Evolutionary conservation across 352 stramenopile genomes (phyloP).

Genomic region (Halophytophthora polymorphica): DNA sequence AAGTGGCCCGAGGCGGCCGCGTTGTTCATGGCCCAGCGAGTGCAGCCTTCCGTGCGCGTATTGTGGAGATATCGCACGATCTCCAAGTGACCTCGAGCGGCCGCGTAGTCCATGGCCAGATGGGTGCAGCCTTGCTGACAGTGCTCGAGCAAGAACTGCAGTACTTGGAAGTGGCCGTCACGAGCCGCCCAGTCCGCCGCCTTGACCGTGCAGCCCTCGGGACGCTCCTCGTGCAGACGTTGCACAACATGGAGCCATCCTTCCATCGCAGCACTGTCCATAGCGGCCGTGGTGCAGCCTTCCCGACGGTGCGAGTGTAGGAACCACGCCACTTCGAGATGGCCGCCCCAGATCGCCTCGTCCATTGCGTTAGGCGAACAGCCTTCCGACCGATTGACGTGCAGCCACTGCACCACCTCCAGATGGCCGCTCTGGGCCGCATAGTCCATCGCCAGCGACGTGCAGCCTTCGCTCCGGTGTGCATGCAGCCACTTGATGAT

Average conservation of each 20-base stretch:
- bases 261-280: slow-evolving; percentile 12
- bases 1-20: slow-evolving; percentile 14
- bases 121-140: slow-evolving; percentile 10
- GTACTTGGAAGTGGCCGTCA: slow-evolving; percentile 13
- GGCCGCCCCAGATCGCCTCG: slow-evolving; percentile 7
- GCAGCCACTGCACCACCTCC: too few relatives aligned
- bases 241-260: slow-evolving; percentile 9
- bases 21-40: slow-evolving; percentile 14
- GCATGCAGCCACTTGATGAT: slow-evolving; percentile 17
- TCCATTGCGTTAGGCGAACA: slow-evolving; percentile 12
- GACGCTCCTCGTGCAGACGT: slow-evolving; percentile 12
- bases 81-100: slow-evolving; percentile 12
- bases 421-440: too few relatives aligned
- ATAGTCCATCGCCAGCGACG: too few relatives aligned
- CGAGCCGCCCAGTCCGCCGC: slow-evolving; percentile 16
- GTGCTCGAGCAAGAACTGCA: slow-evolving; percentile 15
- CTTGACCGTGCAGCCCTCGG: slow-evolving; percentile 10
- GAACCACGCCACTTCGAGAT: slow-evolving; percentile 13
- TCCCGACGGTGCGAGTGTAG: too few relatives aligned
- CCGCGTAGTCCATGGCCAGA: slow-evolving; percentile 20
- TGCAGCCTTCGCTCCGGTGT: too few relatives aligned
- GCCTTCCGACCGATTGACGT: slow-evolving; percentile 7
- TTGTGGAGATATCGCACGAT: slow-evolving; percentile 16
- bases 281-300: slow-evolving; percentile 15
- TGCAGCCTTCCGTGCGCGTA: slow-evolving; percentile 14